A percentile compares a stretch with the other conserved stretches of the same genome.
Conservation (phyloP, 108 stramenopile genomes). For the Asterionellopsis glacialis region DNA sequence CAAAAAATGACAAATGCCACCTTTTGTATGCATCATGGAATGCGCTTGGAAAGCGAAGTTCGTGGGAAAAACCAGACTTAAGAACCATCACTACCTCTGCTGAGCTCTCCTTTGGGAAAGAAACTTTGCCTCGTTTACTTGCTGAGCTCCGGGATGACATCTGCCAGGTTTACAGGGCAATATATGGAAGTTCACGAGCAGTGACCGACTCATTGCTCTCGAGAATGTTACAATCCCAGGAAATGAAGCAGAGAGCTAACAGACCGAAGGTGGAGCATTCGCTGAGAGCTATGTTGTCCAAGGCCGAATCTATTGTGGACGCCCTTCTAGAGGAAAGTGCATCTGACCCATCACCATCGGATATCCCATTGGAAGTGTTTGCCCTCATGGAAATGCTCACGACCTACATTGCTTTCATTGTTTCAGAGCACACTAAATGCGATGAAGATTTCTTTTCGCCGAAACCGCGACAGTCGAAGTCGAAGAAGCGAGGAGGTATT, state of each 20-base stretch:
- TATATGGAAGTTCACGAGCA: constrained; percentile 7
- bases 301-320: constrained; percentile 16
- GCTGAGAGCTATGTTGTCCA: constrained; percentile 14
- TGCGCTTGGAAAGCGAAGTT: constrained; percentile 22
- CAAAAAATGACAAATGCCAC: constrained; percentile 46
- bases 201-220: background rate
- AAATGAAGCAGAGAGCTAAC: background rate
- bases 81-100: constrained; percentile 1
- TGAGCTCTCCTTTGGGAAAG: constrained; percentile 12
- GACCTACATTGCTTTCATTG: constrained; percentile 46
- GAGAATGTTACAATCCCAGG: background rate
- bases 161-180: constrained; percentile 15
- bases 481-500: background rate
- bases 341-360: background rate
- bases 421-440: constrained; percentile 52
- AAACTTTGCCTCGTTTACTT: constrained; percentile 5
- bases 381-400: constrained; percentile 43
- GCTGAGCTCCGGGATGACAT: constrained; percentile 37
- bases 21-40: constrained; percentile 76
- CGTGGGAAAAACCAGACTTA: background rate
- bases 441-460: constrained; percentile 32
- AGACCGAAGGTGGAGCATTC: background rate
- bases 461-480: background rate
- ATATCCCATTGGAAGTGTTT: constrained; percentile 17
- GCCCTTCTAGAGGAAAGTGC: constrained; percentile 9